phyloP scores from a whole-genome alignment of 2,329 filamentous ascomycete species.

The Lomentospora prolificans region DNA sequence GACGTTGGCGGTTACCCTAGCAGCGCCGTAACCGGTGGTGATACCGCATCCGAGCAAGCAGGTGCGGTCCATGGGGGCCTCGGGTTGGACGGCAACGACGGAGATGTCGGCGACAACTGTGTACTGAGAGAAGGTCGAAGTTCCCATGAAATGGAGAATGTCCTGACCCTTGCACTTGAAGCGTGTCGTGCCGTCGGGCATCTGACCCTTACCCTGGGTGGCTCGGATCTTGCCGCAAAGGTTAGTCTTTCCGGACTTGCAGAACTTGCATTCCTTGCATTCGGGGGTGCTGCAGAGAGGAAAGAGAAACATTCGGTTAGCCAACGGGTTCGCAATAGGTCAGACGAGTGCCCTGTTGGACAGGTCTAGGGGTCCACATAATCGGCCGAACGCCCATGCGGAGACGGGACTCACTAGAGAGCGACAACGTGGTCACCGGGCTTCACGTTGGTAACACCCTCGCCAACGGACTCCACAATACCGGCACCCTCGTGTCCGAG shows the following conservation, averaged over 20 bases:
- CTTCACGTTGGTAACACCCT: conserved; percentile 92
- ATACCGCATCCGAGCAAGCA: conserved; percentile 96
- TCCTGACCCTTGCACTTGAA: conserved; percentile 94
- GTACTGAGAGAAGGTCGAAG: conserved; percentile 97
- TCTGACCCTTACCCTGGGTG: conserved; percentile 89
- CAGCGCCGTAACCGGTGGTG: conserved; percentile 95
- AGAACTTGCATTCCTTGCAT: conserved; percentile 98
- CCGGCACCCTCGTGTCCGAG: conserved; percentile 87
- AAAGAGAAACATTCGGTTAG: neutral
- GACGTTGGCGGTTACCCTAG: conserved; percentile 83
- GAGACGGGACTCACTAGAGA: conserved; percentile 56
- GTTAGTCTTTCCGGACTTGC: conserved; percentile 98
- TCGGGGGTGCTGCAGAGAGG: conserved; percentile 68
- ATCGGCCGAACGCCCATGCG: neutral
- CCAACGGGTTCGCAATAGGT: neutral
- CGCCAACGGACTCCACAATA: conserved; percentile 85
- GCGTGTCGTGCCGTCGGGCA: conserved; percentile 92
- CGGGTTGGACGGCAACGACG: conserved; percentile 81
- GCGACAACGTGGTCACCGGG: conserved; percentile 83
- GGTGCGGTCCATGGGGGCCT: conserved; percentile 91
- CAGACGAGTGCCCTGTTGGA: neutral
- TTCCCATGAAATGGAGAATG: conserved; percentile 98
- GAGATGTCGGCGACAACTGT: conserved; percentile 98
- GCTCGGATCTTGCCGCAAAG: conserved; percentile 97
- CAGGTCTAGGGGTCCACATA: neutral